phyloP scores from a whole-genome alignment of 2,329 filamentous ascomycete genomes.

The Colletotrichum truncatum region DNA sequence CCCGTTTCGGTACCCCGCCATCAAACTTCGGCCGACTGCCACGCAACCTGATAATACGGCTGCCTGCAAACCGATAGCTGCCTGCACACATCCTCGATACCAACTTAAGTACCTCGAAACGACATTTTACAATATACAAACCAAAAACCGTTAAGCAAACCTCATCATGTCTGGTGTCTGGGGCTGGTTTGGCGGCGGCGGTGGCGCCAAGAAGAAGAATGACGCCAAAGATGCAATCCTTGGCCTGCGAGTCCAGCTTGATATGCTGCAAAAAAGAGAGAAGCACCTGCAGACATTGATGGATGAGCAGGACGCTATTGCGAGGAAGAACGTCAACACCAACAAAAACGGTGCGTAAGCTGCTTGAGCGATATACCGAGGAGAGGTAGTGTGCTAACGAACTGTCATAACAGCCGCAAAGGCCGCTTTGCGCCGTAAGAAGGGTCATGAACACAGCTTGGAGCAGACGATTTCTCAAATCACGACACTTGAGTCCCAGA shows the following conservation, averaged over 20 bases:
- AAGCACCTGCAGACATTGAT: constrained; percentile 91
- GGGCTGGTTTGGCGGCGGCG: constrained; percentile 91
- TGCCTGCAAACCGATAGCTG: constrained; percentile 21
- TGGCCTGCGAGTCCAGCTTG: constrained; percentile 84
- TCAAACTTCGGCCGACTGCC: constrained; percentile 30
- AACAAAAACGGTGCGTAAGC: constrained; percentile 86
- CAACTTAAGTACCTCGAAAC: neutral
- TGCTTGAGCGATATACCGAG: neutral
- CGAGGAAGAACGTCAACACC: constrained; percentile 84
- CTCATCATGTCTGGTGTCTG: constrained; percentile 72
- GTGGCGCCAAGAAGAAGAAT: constrained; percentile 81
- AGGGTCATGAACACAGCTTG: constrained; percentile 89
- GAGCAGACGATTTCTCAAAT: constrained; percentile 93
- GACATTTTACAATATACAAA: neutral
- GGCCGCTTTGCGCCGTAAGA: constrained; percentile 91
- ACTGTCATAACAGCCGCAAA: constrained; percentile 75
- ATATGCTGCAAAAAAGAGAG: constrained; percentile 98
- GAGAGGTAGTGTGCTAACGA: neutral
- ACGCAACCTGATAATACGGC: constrained; percentile 28
- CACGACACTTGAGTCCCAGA: constrained; percentile 91
- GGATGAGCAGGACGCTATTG: constrained; percentile 88
- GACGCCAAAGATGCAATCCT: constrained; percentile 94
- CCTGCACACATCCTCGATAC: constrained; percentile 19
- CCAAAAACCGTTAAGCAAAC: constrained; percentile 16
- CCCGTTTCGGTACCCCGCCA: constrained; percentile 30